Evolutionary conservation across 257 asterid genomes (phyloP).

Genomic region (Gynochthodes officinalis): DNA sequence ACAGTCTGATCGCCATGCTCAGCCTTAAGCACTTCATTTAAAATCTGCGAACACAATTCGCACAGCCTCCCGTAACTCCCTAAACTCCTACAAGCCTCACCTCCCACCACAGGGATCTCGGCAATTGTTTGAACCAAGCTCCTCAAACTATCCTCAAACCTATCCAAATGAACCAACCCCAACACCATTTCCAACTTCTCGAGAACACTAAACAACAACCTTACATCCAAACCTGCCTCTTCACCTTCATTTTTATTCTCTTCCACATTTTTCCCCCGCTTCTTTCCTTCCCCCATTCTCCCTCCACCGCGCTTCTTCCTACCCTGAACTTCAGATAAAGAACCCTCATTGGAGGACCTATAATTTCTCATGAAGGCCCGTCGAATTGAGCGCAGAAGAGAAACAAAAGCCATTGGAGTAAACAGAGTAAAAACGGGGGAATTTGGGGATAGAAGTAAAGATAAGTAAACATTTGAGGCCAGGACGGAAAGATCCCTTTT

Average conservation of each 20-base stretch:
- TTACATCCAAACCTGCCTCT: slow-evolving; percentile 48
- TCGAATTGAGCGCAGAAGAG: slow-evolving; percentile 67
- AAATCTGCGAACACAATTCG: slow-evolving; percentile 51
- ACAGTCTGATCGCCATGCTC: slow-evolving; percentile 77
- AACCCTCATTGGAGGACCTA: slow-evolving; percentile 27
- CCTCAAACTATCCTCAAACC: slow-evolving; percentile 89
- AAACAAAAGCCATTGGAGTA: slow-evolving; percentile 82
- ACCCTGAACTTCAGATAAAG: slow-evolving; percentile 26
- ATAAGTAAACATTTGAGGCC: slow-evolving; percentile 71
- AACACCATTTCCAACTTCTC: slow-evolving; percentile 64
- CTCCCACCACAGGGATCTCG: slow-evolving; percentile 62
- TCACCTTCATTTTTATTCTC: slow-evolving; percentile 31
- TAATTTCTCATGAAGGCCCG: slow-evolving; percentile 48
- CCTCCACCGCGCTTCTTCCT: slow-evolving; percentile 48
- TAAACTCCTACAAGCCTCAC: slow-evolving; percentile 45
- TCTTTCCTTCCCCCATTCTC: slow-evolving; percentile 30
- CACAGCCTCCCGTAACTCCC: slow-evolving; percentile 52
- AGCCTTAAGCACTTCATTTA: slow-evolving; percentile 50
- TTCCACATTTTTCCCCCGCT: slow-evolving; percentile 34
- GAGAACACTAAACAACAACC: slow-evolving; percentile 51
- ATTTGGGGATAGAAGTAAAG: slow-evolving; percentile 73
- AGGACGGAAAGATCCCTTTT: slow-evolving; percentile 34
- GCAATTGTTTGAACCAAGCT: slow-evolving; percentile 69
- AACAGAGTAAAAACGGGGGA: slow-evolving; percentile 83
- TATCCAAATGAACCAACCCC: slow-evolving; percentile 68